Base-by-base conservation (phyloP, 202 grass and related monocot genomes). In the Cymbopogon flexuosus region DNA sequence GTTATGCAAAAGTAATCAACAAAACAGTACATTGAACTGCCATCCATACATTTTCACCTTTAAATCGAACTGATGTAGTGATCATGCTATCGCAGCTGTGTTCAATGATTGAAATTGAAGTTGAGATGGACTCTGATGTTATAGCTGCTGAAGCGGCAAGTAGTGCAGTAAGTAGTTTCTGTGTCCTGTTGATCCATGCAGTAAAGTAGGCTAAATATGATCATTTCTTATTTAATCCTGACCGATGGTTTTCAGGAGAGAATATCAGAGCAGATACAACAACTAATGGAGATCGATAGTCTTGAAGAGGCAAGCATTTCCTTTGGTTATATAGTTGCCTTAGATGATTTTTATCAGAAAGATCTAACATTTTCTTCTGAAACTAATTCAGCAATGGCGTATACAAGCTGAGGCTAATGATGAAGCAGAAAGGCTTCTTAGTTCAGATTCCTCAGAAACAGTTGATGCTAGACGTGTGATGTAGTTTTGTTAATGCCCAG, bases 81-180 rank as follows among this genome's bases (percentile, higher is more conserved):
- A 66, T 79, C 83, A 39, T 86, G 59, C 21, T 57, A 61, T 73
- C 67, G 13, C 73, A 98, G 95, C 80, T 95, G 75, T 95, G 92
- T 88, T 98, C 95, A 40, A 98, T 98, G 95, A 95, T 98, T 72
- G 92, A 98, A 86, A 98, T 98, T 79, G 95, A 98, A 98, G 86
- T 98, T 52, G 95, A 98, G 87, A 95, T 98, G 95, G 88, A 93
- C 80, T 91, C 86, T 21, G 90, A 91, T 83, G 95, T 98, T 95
- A 85, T 98, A 76, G 88, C 85, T 42, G 95, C 95, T 89, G 95
- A 94, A 89, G 92, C 86, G 73, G 95, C 90, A 73, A 88, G 88
- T 43, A 91, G 80, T 83, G 90, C 90, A 24, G 95, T 95, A 73
- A 98, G 94, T 87, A 65, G 10, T 73, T 43, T 36, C 59, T 52